Base-by-base conservation (phyloP, 2,329 filamentous ascomycete species). In the Cercospora sp. region DNA sequence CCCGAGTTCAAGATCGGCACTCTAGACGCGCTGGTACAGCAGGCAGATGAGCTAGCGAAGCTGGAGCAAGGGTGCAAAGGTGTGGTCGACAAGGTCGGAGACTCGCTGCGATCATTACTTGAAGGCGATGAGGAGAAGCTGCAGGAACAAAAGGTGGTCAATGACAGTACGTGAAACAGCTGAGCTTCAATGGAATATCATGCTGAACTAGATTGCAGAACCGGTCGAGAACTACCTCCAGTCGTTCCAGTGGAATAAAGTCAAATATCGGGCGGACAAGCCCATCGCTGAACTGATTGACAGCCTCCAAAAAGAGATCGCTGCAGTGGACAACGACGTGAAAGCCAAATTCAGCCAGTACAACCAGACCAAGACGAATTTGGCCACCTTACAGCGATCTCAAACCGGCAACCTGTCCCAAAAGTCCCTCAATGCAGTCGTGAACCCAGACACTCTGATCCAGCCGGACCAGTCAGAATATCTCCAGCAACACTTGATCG, bases 1-100 rank as follows among this genome's bases (percentile, higher is more conserved):
- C 95, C 95, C 21, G 90, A 93, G 72, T 97, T 99, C 87, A 99
- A 98, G 85, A 97, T 99, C 79, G 95, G 95, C 67, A 97, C 95
- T 0, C 86, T 99, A 43, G 95, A 99, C 82, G 93, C 91, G 45
- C 86, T 99, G 67, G 93, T 99, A 55, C 92, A 97, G 82, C 94
- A 99, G 81, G 95, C 95, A 66, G 95, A 99, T 78, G 95, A 98
- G 77, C 85, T 99, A 65, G 87, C 90, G 68, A 98, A 97, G 87
- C 89, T 98, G 62, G 92, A 96, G 73, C 80, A 85, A 40, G 86
- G 87, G 40, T 97, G 93, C 79, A 88, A 94, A 80, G 87, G 85
- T 63, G 92, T 97, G 6, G 94, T 97, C 45, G 86, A 86, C 74
- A 98, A 97, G 83, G 92, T 98, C 43, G 89, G 89, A 73, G 93